Base-by-base conservation (phyloP, 192 early-diverging fungal species). In the Dispira simplex region DNA sequence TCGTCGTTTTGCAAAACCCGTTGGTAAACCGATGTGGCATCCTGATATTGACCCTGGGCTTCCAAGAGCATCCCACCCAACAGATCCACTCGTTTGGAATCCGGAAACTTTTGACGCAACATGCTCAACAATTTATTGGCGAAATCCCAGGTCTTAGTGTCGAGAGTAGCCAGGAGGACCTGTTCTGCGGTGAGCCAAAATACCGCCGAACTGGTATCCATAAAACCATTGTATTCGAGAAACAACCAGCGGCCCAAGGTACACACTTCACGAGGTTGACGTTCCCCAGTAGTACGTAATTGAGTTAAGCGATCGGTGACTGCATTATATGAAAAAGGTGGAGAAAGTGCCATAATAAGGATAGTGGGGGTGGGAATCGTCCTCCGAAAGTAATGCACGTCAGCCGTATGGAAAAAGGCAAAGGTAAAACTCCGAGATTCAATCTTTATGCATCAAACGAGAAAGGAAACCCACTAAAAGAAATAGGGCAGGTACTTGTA, bases 11-110 rank as follows among this genome's bases (percentile, higher is more conserved):
- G 71, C 11, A 96, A 71, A 63, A 90, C 86, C n/a, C 76, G 69
- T 44, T 82, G 70, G 71, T 96, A 96, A 16, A 92, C 74, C 59
- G 67, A 62, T 21, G 78, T 69, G 9, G 95, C 91, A 25, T 82
- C 76, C 8, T 76, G 75, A 21, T 82, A 73, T 46, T 91, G 79
- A 8, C 88, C 89, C 27, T 77, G 60, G 0, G 90, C 83, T 68
- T 98, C 95, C 45, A 77, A 75, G 65, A 86, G 57, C 84, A 95
- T 82, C 21, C 89, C 95, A 13, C 80, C 44, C 12, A 98, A 75
- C 10, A 85, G 78, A 47, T 78, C 74, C 47, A 89, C 85, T 32
- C 90, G 85, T 44, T 83, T 71, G 20, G 85, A 90, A 25, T 69
- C 72, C 9, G 79, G 69, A 68, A 94, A 94, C 52, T 81, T 73